phyloP scores from a whole-genome alignment of 495 filamentous ascomycete genomes.

The Neurospora tetraspora region DNA sequence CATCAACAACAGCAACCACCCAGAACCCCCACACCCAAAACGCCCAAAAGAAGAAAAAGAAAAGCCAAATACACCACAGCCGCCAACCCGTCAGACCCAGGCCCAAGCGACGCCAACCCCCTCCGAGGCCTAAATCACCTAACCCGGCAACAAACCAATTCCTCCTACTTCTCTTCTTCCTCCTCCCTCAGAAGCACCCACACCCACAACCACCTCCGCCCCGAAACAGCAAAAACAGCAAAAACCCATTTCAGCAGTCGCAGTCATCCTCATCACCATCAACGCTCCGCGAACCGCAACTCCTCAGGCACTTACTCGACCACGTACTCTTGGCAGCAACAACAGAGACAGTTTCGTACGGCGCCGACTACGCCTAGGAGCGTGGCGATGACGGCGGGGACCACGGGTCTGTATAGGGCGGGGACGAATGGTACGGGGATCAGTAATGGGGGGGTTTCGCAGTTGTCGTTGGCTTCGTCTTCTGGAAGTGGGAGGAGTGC shows the following conservation, averaged over 20 bases:
- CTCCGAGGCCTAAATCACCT: not conserved
- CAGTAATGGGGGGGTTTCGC: no score
- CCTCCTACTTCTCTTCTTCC: not conserved
- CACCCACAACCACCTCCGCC: constrained; percentile 7
- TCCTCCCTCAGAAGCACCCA: not conserved
- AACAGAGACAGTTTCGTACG: constrained; percentile 31
- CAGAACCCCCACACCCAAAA: constrained; percentile 2
- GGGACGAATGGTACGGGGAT: not conserved
- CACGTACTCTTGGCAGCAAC: constrained; percentile 7
- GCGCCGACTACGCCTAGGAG: constrained; percentile 44
- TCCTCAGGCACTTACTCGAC: not conserved
- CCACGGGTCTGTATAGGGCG: not conserved
- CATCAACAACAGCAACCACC: constrained; percentile 10
- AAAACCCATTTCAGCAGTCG: not conserved
- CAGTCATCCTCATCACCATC: not conserved
- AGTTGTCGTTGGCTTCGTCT: not conserved
- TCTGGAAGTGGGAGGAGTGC: constrained; percentile 10
- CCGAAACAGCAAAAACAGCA: not conserved
- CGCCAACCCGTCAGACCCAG: not conserved
- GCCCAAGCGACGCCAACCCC: not conserved
- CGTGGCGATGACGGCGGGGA: constrained; percentile 8
- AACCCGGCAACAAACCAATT: not conserved
- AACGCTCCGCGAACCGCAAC: not conserved
- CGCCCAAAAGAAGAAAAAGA: not conserved
- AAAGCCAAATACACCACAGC: not conserved